Percentiles rank a stretch among this genome's conserved stretches.
Conservation (phyloP, 225 moss, liverwort and hornwort genomes). For the Bryoerythrophyllum caledonicum region DNA sequence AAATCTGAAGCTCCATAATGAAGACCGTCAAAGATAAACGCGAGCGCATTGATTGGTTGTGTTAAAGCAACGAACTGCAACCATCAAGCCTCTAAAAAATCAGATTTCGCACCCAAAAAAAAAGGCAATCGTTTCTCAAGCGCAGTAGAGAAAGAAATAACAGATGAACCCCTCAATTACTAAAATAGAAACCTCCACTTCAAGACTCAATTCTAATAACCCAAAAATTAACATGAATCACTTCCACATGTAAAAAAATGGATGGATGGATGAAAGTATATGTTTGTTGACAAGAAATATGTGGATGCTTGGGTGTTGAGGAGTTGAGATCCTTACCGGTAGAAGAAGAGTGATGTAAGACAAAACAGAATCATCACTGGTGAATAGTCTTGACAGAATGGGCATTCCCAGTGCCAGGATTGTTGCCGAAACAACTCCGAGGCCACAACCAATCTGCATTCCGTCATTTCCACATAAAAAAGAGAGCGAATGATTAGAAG, state of each 20-base stretch:
- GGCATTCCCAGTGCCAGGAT: constrained; percentile 44
- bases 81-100: neutral
- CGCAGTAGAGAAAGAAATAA: neutral
- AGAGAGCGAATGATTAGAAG: constrained; percentile 1
- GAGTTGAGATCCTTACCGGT: constrained; percentile 30
- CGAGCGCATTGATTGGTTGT: constrained; percentile 55
- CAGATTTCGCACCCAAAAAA: neutral
- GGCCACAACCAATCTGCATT: constrained; percentile 46
- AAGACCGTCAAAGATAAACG: constrained; percentile 60
- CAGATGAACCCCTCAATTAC: neutral
- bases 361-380: constrained; percentile 44
- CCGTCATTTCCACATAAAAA: constrained; percentile 9
- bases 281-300: too few species aligned
- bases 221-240: too few species aligned
- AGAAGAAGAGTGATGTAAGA: constrained; percentile 34
- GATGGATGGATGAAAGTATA: too few species aligned
- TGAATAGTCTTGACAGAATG: constrained; percentile 41
- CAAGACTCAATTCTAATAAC: too few species aligned
- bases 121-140: neutral
- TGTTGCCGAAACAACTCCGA: constrained; percentile 39
- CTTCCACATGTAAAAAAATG: too few species aligned
- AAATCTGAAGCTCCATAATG: constrained; percentile 64
- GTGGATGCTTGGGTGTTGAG: too few species aligned
- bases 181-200: too few species aligned
- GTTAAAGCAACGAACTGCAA: constrained; percentile 53